Percentiles rank a stretch among this genome's conserved stretches.
These are phyloP conservation scores for Aurantiochytrium sp. DNA, from an alignment of 108 stramenopile genomes.

Conservation along the genomic window DNA sequence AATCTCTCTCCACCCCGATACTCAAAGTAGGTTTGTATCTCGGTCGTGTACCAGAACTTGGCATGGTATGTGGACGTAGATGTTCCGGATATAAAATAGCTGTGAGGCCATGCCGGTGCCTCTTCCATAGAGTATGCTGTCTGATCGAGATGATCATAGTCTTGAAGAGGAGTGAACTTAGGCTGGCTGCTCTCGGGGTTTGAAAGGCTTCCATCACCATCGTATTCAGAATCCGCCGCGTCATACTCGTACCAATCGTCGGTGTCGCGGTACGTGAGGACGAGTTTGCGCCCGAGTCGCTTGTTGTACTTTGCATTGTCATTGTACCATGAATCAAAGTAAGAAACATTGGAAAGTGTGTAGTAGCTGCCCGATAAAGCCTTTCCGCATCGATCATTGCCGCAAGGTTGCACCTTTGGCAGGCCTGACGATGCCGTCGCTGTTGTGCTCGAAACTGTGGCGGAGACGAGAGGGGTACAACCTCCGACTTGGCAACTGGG, in stretches of 20 bases:
- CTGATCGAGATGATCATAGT: too few relatives aligned
- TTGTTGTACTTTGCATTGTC: background rate
- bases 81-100: background rate
- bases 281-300: background rate
- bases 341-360: background rate
- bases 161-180: background rate
- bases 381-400: background rate
- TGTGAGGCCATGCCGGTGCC: background rate
- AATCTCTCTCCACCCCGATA: background rate
- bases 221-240: background rate
- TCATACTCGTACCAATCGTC: background rate
- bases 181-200: background rate
- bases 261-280: background rate
- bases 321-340: background rate
- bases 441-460: background rate
- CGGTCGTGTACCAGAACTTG: conserved; percentile 8
- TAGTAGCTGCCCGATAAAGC: background rate
- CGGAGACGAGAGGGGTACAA: background rate
- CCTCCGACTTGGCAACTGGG: background rate
- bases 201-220: background rate
- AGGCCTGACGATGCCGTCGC: background rate
- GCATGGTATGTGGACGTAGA: too few relatives aligned
- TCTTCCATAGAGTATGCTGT: background rate
- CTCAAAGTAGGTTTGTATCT: conserved; percentile 11
- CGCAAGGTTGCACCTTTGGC: background rate